phyloP scores from a whole-genome alignment of 2,329 filamentous ascomycete genomes.

The Nemania diffusa region DNA sequence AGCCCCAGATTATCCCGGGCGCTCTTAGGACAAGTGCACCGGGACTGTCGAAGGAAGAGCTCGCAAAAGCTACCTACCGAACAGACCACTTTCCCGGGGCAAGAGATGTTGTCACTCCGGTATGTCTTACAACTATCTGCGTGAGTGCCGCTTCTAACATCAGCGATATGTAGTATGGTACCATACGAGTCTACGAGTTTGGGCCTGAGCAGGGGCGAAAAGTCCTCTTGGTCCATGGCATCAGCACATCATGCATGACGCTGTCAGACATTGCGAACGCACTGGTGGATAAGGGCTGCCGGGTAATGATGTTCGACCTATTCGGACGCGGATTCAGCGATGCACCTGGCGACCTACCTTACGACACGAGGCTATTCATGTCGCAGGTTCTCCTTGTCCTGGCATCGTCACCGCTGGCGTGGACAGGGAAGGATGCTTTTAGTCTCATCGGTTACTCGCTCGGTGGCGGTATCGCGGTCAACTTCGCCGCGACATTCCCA shows the following conservation, averaged over 20 bases:
- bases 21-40: conserved; percentile 57
- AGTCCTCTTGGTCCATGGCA: conserved; percentile 83
- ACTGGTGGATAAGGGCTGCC: conserved; percentile 74
- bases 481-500: conserved; percentile 79
- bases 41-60: conserved; percentile 50
- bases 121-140: conserved; percentile 47
- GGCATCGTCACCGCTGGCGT: conserved; percentile 74
- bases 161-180: conserved; percentile 67
- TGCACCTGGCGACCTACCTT: conserved; percentile 71
- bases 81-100: conserved; percentile 76
- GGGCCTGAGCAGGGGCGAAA: conserved; percentile 78
- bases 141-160: background rate
- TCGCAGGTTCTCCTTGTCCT: conserved; percentile 77
- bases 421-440: conserved; percentile 70
- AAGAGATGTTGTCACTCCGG: conserved; percentile 76
- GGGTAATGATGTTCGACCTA: conserved; percentile 83
- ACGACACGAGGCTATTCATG: conserved; percentile 78
- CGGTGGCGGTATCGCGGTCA: conserved; percentile 79
- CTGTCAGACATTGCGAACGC: conserved; percentile 73
- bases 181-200: conserved; percentile 83
- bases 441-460: conserved; percentile 82
- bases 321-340: conserved; percentile 76
- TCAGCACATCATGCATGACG: conserved; percentile 82
- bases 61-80: conserved; percentile 64
- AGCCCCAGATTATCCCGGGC: conserved; percentile 54